Base-by-base conservation (phyloP, 179 eudicot genomes). In the Spinacia oleracea region DNA sequence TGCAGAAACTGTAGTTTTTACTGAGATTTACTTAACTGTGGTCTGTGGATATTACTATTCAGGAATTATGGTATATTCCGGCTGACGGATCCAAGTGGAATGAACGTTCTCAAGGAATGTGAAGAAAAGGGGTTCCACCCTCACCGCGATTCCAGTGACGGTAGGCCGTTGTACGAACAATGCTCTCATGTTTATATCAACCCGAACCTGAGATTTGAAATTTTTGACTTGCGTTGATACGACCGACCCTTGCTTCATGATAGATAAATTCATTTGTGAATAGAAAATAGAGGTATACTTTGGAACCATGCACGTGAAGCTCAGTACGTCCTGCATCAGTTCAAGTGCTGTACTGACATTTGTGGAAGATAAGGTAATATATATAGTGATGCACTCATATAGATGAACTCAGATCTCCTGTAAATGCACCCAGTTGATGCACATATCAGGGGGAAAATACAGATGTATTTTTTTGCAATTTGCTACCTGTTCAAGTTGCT, bases 131-230 rank as follows among this genome's bases (percentile, higher is more conserved):
- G 91, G 55, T 88, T 88, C 78, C 97, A 92, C 75, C 82, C 78
- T 51, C 93, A 92, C 76, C 53, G n/a, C 25, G 91, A 91, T 73
- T 80, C 88, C 6, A 76, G 29, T 20, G 84, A 90, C 55, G 91
- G 91, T 76, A 84, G 81, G 79, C 85, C 90, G 73, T 59, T 91
- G 56, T 92, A 88, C 25, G 90, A 86, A 82, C 84, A 89, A 53
- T 92, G 94, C 82, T 88, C 91, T 73, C 89, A 91, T 83, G 86
- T 92, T 42, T 88, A 83, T 56, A 75, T 88, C 64, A 92, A 92
- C 77, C 93, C 90, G 16, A 87, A 87, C 73, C 84, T 91, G 35
- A 88, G 90, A 72, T 85, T 92, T 18, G 97, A 92, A 80, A 88
- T 92, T 71, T 81, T 83, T 32, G 94, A 92, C 81, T 64, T 90